Base-by-base conservation (phyloP, 169 alveolate genomes). In the Plasmodium falciparum region DNA sequence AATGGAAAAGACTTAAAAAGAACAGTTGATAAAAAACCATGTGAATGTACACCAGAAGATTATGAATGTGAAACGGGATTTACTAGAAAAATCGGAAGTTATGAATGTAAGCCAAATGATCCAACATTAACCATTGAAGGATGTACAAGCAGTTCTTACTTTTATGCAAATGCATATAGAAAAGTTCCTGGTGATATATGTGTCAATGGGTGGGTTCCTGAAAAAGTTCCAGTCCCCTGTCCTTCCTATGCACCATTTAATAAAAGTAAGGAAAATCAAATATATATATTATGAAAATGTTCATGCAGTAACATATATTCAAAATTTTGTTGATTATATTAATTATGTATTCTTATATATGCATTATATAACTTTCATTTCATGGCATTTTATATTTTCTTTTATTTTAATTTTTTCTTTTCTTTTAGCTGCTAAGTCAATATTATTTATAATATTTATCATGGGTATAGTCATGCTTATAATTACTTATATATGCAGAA, bases 61-160 rank as follows among this genome's bases (percentile, higher is more conserved):
- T 99, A 95, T 93, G 99, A 98, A 89, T 99, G 99, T 93, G 99
- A 99, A 93, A 89, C 96, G 49, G 99, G 99, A 33, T 98, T 95
- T 90, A 89, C 97, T 9, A 95, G 99, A 39, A 88, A 92, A 66
- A 92, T 95, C 47, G 98, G 98, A 15, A 93, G 97, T 61, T 85
- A 86, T 39, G 94, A 91, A 50, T 96, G 98, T 76, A 91, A 94
- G 13, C 95, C 97, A 15, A 96, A 94, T 47, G 96, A 94, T 11
- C 80, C 91, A 13, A 75, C 92, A 52, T 49, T 93, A 73, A 90
- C 92, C 73, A 71, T 78, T 17, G 96, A 94, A 69, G 96, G 95
- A 1, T 95, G 97, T 85, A 94, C 96, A 2, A 83, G 95, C 15
- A 89, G 96, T 43, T 72, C 95, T 43, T 73, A 88, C 70, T 93